phyloP scores from a whole-genome alignment of 768 basidiomycete genomes.

The Suillus spraguei region DNA sequence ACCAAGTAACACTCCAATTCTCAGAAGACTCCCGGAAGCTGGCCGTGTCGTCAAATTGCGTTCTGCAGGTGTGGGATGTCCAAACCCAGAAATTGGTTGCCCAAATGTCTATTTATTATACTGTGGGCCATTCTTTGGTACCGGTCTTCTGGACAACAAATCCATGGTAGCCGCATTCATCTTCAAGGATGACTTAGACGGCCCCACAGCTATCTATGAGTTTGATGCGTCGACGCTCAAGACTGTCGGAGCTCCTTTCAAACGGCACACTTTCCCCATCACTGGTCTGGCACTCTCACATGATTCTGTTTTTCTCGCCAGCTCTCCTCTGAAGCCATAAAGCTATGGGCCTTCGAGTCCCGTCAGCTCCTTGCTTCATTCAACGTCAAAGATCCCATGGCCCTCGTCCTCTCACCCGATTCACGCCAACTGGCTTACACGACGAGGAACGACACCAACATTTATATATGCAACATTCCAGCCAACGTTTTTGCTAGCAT shows the following conservation, averaged over 20 bases:
- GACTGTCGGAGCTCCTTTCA: neutral
- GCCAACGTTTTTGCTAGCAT: neutral
- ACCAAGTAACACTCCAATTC: no score
- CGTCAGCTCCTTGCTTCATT: neutral
- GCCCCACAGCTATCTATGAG: neutral
- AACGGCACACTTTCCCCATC: neutral
- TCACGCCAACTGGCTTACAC: neutral
- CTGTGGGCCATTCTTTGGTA: no score
- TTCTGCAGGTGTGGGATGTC: neutral
- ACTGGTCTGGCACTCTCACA: neutral
- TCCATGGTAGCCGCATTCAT: neutral
- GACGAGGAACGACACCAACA: neutral
- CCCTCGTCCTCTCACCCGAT: neutral
- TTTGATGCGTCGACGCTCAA: neutral
- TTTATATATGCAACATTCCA: neutral
- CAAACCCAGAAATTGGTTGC: neutral
- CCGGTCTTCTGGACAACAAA: neutral
- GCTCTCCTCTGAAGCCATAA: accelerated
- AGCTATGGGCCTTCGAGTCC: neutral
- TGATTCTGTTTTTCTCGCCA: neutral
- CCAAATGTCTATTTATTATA: no score
- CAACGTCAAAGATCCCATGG: no score
- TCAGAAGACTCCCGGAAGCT: neutral
- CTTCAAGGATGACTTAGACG: neutral
- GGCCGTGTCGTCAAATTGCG: neutral